A percentile compares a stretch with the other conserved stretches of the same genome.
phyloP scores from a whole-genome alignment of 1,284 basidiomycete species.

The Ustilago lituana region DNA sequence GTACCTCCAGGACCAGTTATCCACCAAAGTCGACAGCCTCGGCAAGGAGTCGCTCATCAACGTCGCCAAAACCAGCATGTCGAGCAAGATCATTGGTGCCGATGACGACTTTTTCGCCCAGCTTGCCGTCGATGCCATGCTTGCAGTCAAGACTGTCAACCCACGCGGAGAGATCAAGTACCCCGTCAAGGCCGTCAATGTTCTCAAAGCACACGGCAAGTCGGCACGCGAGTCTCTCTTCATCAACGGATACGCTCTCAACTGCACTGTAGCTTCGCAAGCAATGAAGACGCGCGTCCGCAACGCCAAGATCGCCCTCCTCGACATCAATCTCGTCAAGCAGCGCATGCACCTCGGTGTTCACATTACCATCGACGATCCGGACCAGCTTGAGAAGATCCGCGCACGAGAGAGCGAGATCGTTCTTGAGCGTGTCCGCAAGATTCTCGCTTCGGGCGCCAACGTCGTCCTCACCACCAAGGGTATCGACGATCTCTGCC shows the following conservation, averaged over 20 bases:
- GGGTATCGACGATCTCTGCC: conserved; percentile 96
- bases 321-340: conserved; percentile 98
- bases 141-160: conserved; percentile 95
- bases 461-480: conserved; percentile 98
- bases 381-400: conserved; percentile 95
- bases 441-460: conserved; percentile 93
- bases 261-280: conserved; percentile 98
- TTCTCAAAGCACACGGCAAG: conserved; percentile 98
- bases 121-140: conserved; percentile 98
- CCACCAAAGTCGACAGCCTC: conserved; percentile 90
- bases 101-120: conserved; percentile 98
- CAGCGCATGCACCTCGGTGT: conserved; percentile 97
- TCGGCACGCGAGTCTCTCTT: conserved; percentile 94
- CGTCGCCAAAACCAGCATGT: conserved; percentile 98
- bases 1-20: conserved; percentile 97
- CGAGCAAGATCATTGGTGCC: conserved; percentile 97
- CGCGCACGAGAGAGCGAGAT: conserved; percentile 94
- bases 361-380: conserved; percentile 95
- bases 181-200: conserved; percentile 98
- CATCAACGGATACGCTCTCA: conserved; percentile 96
- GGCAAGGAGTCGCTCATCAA: conserved; percentile 93
- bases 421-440: conserved; percentile 92
- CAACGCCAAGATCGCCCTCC: conserved; percentile 95
- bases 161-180: conserved; percentile 96
- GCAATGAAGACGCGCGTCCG: conserved; percentile 97